Evolutionary conservation across 805 yeast genomes (phyloP), one percentile per base, ranked within the genome.

Genomic region (Candida rishiriensis): DNA sequence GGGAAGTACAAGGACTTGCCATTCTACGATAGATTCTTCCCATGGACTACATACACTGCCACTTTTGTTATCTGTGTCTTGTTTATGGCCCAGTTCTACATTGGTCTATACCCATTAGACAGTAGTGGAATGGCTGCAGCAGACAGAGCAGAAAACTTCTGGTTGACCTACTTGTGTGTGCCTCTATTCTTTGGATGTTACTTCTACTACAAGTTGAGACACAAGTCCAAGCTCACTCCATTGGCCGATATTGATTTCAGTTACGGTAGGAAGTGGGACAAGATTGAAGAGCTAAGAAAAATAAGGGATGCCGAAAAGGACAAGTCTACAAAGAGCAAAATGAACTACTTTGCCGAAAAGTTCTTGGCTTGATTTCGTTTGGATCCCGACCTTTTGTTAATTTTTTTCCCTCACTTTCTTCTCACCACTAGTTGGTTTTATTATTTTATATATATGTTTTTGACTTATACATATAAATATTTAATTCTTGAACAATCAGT

Each of bases 81-180:
- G 44, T 72, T 81, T 29, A 62, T 74, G 41, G 83, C 81, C 3
- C 85, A 80, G 57, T 79, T 81, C 60, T 81, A 85, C 82, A 75
- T 81, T 39, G 83, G 85, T 9, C 61, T 81, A 41, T 79, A 70
- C 57, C 85, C 88, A 39, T 62, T 82, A 41, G 79, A 75, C 1
- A 66, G 66, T 18, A 60, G 46, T 9, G 42, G 53, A 35, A 62
- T 78, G 47, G 68, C 65, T 54, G 82, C 83, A 3, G 44, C 41
- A 3, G 50, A 36, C 10, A 54, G 54, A 42, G 63, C 63, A 31
- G 51, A 61, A 37, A 61, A 56, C 38, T 85, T 84, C 70, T 85
- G 84, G 70, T 65, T 71, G 53, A 66, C 76, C 11, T 83, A 79
- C 59, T 66, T 84, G 49, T 75, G 86, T 13, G 69, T 72, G 46